Percentiles rank a stretch among this genome's conserved stretches.
These are phyloP conservation scores for Torulaspora delbrueckii DNA, from an alignment of 805 yeast genomes.

Conservation along the genomic window DNA sequence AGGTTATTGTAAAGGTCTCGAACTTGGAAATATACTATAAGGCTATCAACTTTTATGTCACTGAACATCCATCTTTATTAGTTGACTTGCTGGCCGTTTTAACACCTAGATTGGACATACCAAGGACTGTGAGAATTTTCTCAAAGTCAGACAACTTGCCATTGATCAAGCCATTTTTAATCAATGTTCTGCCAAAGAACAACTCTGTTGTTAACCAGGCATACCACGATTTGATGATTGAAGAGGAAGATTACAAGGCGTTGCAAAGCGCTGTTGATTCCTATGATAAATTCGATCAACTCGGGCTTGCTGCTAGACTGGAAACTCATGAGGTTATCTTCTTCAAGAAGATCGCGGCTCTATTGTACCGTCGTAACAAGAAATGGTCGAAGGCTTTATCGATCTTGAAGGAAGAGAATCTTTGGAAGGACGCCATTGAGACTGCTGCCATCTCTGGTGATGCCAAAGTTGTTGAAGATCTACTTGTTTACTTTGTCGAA, in stretches of 20 bases:
- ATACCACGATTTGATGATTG: constrained; percentile 90
- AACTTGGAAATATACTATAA: constrained; percentile 95
- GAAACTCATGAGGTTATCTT: constrained; percentile 88
- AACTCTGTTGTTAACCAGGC: constrained; percentile 89
- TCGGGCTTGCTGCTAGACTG: constrained; percentile 86
- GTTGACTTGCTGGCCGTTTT: constrained; percentile 80
- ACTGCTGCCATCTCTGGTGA: constrained; percentile 83
- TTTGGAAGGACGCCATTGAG: constrained; percentile 91
- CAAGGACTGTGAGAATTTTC: constrained; percentile 92
- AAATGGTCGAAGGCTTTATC: constrained; percentile 88
- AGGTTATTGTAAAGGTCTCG: constrained; percentile 88
- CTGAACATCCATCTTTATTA: constrained; percentile 85
- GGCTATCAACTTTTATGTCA: constrained; percentile 91
- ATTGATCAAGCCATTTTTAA: constrained; percentile 89
- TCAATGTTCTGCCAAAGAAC: constrained; percentile 86
- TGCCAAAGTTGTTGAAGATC: constrained; percentile 79
- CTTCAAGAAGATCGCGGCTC: constrained; percentile 95
- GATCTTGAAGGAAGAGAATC: constrained; percentile 82
- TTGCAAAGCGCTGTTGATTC: constrained; percentile 82
- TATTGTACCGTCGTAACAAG: constrained; percentile 88
- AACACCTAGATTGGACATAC: constrained; percentile 85
- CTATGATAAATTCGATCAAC: constrained; percentile 84
- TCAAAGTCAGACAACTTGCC: constrained; percentile 95
- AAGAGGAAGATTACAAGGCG: constrained; percentile 93
- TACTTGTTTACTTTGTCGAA: constrained; percentile 87